Evolutionary conservation across 2,329 filamentous ascomycete genomes (phyloP).

Genomic region (Phaeosphaeria sp.): DNA sequence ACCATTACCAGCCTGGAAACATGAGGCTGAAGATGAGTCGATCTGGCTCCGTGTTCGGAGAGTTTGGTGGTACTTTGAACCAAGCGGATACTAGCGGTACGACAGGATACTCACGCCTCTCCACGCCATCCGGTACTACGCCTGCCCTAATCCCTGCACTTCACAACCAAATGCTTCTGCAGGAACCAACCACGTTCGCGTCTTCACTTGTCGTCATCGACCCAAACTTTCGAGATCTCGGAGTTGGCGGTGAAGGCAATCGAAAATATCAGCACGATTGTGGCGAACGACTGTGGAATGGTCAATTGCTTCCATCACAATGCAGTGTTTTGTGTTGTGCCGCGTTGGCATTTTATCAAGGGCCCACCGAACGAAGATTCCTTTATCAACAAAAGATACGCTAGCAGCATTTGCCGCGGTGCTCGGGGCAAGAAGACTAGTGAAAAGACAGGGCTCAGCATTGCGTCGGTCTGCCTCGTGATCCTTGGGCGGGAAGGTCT

Average conservation of each 20-base stretch:
- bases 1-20: background rate
- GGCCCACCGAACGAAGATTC: conserved; percentile 11
- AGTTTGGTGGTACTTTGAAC: conserved; percentile 6
- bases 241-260: background rate
- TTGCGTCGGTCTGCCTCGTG: conserved; percentile 27
- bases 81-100: conserved; percentile 33
- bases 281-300: background rate
- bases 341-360: background rate
- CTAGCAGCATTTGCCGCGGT: conserved; percentile 17
- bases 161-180: background rate
- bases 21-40: conserved; percentile 19
- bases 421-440: conserved; percentile 15
- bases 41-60: conserved; percentile 20
- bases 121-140: conserved; percentile 25
- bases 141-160: background rate
- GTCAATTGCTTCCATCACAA: conserved; percentile 3
- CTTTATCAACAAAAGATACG: conserved; percentile 20
- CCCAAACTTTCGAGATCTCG: conserved; percentile 2
- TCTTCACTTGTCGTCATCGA: conserved; percentile 12
- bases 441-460: conserved; percentile 16
- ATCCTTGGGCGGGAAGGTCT: conserved; percentile 24
- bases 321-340: background rate
- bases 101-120: conserved; percentile 27
- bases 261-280: background rate
- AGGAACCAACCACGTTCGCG: conserved; percentile 12